Base-by-base conservation (phyloP, 2,329 filamentous ascomycete genomes). In the Tolypocladium guangdongense region DNA sequence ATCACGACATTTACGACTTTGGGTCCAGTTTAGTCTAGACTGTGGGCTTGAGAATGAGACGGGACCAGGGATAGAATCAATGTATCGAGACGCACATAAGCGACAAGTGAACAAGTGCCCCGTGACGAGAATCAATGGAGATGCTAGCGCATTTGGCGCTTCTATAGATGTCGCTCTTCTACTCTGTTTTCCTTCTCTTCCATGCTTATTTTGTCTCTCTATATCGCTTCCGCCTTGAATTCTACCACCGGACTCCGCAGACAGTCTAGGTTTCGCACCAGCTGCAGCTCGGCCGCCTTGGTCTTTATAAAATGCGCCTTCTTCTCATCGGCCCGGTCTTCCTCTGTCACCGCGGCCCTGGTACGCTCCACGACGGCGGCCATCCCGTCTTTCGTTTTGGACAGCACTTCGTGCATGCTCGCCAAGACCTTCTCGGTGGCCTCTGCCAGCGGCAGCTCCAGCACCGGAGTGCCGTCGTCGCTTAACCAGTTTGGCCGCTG, bases 351-450 rank as follows among this genome's bases (percentile, higher is more conserved):
- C 39, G 67, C 66, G 4, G 70, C 70, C 46, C 64, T 69, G 50
- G 71, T 76, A 58, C 68, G 72, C 60, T 70, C 70, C 57, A 77
- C 70, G 55, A 77, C 71, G 12, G 62, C 70, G 52, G 75, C 72
- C 74, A 92, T 81, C 60, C 83, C 82, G 56, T 77, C 74, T 60
- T 84, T 78, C 54, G 90, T 88, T 59, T 80, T 81, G 56, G 76
- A 75, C 46, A 99, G 74, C 39, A 97, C 83, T 61, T 85, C 82
- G 65, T 96, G 89, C 92, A 99, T 97, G 65, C 87, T 93, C 10
- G 88, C 90, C 30, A 97, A 73, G 6, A 96, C 92, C 73, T 87
- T 93, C 71, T 93, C 88, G 2, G 85, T 83, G 0, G 93, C 90
- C 57, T 78, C 82, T 1, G 91, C 91, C 12, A 99, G 79, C 4